Percentiles rank a stretch among this genome's conserved stretches.
phyloP scores from a whole-genome alignment of 345 rosid genomes.

The Gynandropsis gynandra region DNA sequence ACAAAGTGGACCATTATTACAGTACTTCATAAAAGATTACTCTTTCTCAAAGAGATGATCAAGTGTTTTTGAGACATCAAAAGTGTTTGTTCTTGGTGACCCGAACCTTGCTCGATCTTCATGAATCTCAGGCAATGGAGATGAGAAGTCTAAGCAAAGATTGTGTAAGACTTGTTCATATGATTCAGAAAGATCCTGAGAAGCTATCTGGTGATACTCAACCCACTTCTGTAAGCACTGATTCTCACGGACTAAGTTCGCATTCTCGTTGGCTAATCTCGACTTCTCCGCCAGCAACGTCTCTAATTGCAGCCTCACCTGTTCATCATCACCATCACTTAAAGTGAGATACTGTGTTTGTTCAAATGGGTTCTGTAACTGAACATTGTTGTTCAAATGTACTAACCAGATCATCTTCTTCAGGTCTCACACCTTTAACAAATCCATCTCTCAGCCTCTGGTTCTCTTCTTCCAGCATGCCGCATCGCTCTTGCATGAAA shows the following conservation, averaged over 20 bases:
- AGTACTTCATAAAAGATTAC: too few relatives aligned
- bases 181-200: constrained; percentile 72
- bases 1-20: too few relatives aligned
- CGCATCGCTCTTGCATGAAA: constrained; percentile 70
- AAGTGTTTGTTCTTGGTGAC: constrained; percentile 13
- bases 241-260: constrained; percentile 71
- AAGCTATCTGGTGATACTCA: constrained; percentile 75
- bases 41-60: constrained; percentile 38
- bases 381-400: background rate
- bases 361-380: background rate
- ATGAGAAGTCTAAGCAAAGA: constrained; percentile 72
- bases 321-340: background rate
- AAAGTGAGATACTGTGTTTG: background rate
- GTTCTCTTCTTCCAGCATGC: constrained; percentile 80
- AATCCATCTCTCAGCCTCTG: constrained; percentile 77
- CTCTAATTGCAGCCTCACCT: constrained; percentile 96
- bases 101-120: constrained; percentile 8
- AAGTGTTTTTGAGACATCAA: constrained; percentile 34
- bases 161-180: constrained; percentile 58
- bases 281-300: constrained; percentile 85
- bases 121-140: constrained; percentile 40
- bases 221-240: constrained; percentile 83
- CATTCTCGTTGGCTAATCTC: constrained; percentile 75
- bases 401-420: constrained; percentile 89
- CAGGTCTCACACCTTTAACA: constrained; percentile 58